These are phyloP conservation scores for Fennellomyces sp. DNA, from an alignment of 371 early-diverging fungal species.

Conservation along the genomic window DNA sequence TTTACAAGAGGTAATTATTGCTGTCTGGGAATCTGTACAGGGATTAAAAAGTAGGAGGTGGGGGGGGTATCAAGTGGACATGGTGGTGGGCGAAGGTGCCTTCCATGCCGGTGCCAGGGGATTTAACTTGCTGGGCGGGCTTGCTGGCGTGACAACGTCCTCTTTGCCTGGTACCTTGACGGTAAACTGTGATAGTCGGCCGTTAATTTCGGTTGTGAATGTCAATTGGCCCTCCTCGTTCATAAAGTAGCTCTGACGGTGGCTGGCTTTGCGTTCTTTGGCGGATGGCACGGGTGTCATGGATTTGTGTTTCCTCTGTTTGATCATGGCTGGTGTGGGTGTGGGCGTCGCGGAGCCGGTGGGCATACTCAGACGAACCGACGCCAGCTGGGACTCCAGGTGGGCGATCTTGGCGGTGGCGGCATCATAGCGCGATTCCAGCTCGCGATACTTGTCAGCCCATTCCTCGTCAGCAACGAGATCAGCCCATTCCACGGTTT, in stretches of 20 bases:
- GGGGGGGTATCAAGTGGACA: not conserved
- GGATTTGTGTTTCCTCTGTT: conserved; percentile 8
- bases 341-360: not conserved
- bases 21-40: not conserved
- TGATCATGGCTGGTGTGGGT: not conserved
- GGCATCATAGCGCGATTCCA: not conserved
- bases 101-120: conserved; percentile 23
- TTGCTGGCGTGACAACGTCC: not conserved
- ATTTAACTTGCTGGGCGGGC: conserved; percentile 7
- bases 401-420: not conserved
- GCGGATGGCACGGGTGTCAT: conserved; percentile 3
- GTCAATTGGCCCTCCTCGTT: conserved; percentile 39
- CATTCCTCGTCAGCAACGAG: conserved; percentile 1
- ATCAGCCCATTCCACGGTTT: not conserved
- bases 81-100: conserved; percentile 1
- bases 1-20: no score
- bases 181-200: conserved; percentile 34
- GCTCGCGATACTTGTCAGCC: conserved; percentile 2
- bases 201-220: conserved; percentile 46
- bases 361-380: no score
- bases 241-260: conserved; percentile 21
- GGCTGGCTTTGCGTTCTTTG: not conserved
- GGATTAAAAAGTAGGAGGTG: not conserved
- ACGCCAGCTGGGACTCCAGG: not conserved
- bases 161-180: conserved; percentile 29